These are phyloP conservation scores for Drechslerella dactyloides DNA, from an alignment of 2,329 filamentous ascomycete species.

Conservation along the genomic window DNA sequence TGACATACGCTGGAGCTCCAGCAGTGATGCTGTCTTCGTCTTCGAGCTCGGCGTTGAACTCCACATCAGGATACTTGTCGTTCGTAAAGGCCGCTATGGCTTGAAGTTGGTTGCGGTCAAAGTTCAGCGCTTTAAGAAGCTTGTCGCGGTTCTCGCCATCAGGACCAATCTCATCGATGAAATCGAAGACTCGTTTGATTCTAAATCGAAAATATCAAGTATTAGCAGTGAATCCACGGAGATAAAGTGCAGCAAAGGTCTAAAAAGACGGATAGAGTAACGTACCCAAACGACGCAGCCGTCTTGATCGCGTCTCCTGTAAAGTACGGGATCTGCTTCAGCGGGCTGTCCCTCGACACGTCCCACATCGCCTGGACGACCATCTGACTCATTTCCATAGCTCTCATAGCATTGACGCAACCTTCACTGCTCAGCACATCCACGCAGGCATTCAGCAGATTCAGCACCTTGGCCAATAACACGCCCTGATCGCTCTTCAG, in stretches of 20 bases:
- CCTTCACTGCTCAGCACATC: constrained; percentile 96
- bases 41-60: constrained; percentile 84
- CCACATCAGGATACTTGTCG: constrained; percentile 91
- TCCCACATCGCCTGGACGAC: constrained; percentile 99
- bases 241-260: constrained; percentile 8
- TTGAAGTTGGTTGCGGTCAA: constrained; percentile 80
- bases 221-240: constrained; percentile 54
- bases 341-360: constrained; percentile 75
- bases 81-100: constrained; percentile 96
- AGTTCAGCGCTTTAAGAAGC: constrained; percentile 76
- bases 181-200: constrained; percentile 93
- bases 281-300: constrained; percentile 77
- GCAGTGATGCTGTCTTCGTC: constrained; percentile 80
- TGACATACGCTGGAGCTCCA: constrained; percentile 80
- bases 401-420: constrained; percentile 94
- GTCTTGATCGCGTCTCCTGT: constrained; percentile 80
- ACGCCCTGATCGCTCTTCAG: constrained; percentile 93
- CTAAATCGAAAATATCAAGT: constrained; percentile 59
- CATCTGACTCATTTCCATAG: constrained; percentile 99
- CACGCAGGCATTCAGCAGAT: constrained; percentile 86
- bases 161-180: constrained; percentile 98
- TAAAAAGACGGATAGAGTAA: constrained; percentile 52
- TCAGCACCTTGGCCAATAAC: constrained; percentile 81
- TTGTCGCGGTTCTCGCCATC: constrained; percentile 79
- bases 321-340: constrained; percentile 98